A percentile compares a stretch with the other conserved stretches of the same genome.
phyloP scores from a whole-genome alignment of 345 rosid species.

The Citrus mangshanensis region DNA sequence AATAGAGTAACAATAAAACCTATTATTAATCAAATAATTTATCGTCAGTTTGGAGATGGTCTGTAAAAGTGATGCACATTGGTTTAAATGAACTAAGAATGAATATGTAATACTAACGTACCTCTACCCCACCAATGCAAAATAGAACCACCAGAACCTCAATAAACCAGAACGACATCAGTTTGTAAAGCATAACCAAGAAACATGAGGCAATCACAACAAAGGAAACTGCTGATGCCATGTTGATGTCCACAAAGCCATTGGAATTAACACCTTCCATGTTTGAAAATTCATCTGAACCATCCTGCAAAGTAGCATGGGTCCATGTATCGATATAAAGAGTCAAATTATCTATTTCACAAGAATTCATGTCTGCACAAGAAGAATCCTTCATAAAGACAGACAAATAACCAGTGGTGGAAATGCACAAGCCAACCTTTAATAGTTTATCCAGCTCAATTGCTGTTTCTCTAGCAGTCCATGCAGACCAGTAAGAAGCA shows the following conservation, averaged over 20 bases:
- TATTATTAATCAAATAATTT: neutral
- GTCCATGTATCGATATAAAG: neutral
- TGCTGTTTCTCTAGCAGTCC: slow-evolving; percentile 86
- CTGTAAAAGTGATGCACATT: neutral
- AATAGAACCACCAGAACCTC: slow-evolving; percentile 90
- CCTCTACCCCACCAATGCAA: slow-evolving; percentile 98
- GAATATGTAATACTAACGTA: slow-evolving; percentile 24
- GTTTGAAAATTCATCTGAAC: slow-evolving; percentile 50
- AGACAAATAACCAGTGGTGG: neutral
- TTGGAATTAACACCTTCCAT: slow-evolving; percentile 47
- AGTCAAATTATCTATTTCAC: slow-evolving; percentile 5
- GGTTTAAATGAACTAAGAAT: neutral
- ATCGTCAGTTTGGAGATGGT: neutral
- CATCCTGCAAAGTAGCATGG: slow-evolving; percentile 55
- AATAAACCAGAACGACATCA: slow-evolving; percentile 92
- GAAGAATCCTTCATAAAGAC: neutral
- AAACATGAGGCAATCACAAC: slow-evolving; percentile 93
- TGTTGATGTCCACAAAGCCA: slow-evolving; percentile 74
- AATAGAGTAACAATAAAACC: neutral
- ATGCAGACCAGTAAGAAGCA: slow-evolving; percentile 95
- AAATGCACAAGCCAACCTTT: slow-evolving; percentile 49
- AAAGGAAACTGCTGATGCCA: slow-evolving; percentile 70
- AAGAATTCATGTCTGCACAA: neutral
- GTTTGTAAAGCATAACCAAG: slow-evolving; percentile 95
- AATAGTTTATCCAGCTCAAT: slow-evolving; percentile 86